These are phyloP conservation scores for Pseudisothecium myosuroides DNA, from an alignment of 225 moss, liverwort and hornwort genomes.

Conservation along the genomic window DNA sequence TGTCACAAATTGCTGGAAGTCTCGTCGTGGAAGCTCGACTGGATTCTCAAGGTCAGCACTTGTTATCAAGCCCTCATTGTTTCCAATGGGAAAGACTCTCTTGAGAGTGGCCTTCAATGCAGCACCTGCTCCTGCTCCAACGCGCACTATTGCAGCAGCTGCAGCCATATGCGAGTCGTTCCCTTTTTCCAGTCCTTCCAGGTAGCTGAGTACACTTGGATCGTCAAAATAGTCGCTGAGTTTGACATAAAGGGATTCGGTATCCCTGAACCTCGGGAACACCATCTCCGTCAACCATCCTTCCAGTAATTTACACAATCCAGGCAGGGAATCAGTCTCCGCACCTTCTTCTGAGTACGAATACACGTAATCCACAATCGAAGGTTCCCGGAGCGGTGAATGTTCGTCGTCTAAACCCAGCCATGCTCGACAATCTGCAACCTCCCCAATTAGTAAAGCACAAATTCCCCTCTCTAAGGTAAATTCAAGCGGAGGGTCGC, in stretches of 20 bases:
- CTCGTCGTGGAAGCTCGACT: conserved; percentile 24
- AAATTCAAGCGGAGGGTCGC: conserved; percentile 43
- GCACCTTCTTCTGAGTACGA: conserved; percentile 60
- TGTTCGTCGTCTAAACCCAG: conserved; percentile 63
- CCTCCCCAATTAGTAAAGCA: conserved; percentile 79
- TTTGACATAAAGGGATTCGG: conserved; percentile 42
- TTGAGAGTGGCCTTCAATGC: conserved; percentile 73
- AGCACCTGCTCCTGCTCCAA: conserved; percentile 64
- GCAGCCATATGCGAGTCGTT: conserved; percentile 72
- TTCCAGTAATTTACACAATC: conserved; percentile 80
- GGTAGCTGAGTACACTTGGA: conserved; percentile 55
- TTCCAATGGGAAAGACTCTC: conserved; percentile 63
- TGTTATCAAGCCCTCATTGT: conserved; percentile 10
- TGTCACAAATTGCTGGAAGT: conserved; percentile 49
- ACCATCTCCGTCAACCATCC: conserved; percentile 85
- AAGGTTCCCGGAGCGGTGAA: conserved; percentile 55
- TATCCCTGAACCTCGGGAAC: conserved; percentile 71
- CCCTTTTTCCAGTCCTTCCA: conserved; percentile 62
- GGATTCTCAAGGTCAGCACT: conserved; percentile 16
- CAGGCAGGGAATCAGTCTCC: conserved; percentile 43
- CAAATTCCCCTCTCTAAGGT: conserved; percentile 86
- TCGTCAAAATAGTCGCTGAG: conserved; percentile 87
- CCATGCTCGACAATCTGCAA: conserved; percentile 70
- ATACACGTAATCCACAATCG: conserved; percentile 62
- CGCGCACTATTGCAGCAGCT: conserved; percentile 77